These are phyloP conservation scores for Epipyxis sp. DNA, from an alignment of 108 stramenopile genomes.

Conservation along the genomic window DNA sequence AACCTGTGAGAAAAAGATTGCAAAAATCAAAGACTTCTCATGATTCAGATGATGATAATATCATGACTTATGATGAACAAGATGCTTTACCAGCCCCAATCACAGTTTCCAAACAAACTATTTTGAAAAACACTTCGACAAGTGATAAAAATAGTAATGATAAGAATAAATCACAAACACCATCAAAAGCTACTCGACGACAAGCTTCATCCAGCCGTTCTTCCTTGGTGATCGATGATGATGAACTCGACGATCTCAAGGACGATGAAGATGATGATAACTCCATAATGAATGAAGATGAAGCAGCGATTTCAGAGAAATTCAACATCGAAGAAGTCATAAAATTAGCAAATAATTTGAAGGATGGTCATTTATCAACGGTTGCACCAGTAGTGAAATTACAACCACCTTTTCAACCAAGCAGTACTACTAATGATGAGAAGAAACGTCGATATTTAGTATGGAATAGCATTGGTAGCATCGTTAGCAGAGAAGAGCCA, in stretches of 20 bases:
- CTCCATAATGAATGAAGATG: not conserved
- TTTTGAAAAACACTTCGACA: no score
- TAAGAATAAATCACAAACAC: no score
- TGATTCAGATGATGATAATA: not conserved
- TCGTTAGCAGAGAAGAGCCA: not conserved
- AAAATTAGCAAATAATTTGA: not conserved
- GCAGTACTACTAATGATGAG: not conserved
- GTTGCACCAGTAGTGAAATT: not conserved
- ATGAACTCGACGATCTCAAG: not conserved
- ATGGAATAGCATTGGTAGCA: slow-evolving; percentile 26
- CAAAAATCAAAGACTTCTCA: not conserved
- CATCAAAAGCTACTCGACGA: no score
- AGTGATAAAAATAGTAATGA: no score
- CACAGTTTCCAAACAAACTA: no score
- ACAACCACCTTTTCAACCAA: slow-evolving; percentile 22
- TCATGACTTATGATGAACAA: not conserved
- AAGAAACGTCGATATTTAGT: slow-evolving; percentile 29
- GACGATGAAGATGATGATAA: not conserved
- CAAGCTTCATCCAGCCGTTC: no score
- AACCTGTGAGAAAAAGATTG: not conserved
- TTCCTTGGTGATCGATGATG: not conserved
- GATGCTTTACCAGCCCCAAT: no score
- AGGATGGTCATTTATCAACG: not conserved
- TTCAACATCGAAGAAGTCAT: not conserved
- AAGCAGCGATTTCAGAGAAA: not conserved